phyloP scores from a whole-genome alignment of 73 alveolate genomes.

The Paramecium tetraurelia region DNA sequence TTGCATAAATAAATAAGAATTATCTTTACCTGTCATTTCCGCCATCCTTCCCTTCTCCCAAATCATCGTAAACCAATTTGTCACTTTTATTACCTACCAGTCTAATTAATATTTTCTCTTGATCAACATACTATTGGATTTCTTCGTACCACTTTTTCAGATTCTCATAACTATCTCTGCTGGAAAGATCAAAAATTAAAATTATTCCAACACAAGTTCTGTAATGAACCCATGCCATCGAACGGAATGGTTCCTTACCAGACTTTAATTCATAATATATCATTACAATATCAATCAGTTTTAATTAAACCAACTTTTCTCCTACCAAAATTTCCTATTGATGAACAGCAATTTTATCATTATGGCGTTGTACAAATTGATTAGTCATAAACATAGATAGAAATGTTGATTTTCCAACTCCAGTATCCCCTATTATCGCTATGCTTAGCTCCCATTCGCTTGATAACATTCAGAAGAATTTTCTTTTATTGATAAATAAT shows the following conservation, averaged over 20 bases:
- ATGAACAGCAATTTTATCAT: neutral
- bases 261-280: neutral
- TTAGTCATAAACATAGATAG: neutral
- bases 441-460: neutral
- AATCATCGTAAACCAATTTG: neutral
- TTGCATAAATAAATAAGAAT: neutral
- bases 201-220: conserved; percentile 10
- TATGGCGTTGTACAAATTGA: neutral
- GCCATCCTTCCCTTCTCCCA: neutral
- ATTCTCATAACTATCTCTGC: conserved; percentile 36
- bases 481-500: neutral
- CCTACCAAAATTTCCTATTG: neutral
- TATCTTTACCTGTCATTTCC: neutral
- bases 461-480: neutral
- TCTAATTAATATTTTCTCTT: neutral
- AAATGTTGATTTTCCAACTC: neutral
- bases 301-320: neutral
- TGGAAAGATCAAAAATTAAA: neutral
- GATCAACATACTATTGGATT: neutral
- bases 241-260: conserved; percentile 43
- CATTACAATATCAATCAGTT: neutral
- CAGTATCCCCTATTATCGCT: neutral
- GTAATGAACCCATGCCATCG: conserved; percentile 23
- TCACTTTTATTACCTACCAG: conserved; percentile 26
- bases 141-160: conserved; percentile 9